Conservation (phyloP, 345 rosid species). For the Carallia pectinifolia region DNA sequence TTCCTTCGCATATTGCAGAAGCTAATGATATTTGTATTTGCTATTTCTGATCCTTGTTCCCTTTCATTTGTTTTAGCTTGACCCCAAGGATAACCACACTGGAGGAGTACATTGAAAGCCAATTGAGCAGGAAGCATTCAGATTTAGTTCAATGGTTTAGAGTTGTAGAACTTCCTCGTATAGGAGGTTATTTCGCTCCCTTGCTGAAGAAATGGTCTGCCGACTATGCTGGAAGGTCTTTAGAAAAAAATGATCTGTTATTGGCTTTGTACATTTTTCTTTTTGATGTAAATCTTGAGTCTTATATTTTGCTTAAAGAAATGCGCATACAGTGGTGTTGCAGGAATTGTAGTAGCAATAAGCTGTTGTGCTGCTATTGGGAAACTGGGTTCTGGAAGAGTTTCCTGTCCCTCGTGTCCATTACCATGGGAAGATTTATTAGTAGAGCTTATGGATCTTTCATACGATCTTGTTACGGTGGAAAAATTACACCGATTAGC, state of each 20-base stretch:
- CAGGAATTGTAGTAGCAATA: slow-evolving; percentile 60
- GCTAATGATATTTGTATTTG: not conserved
- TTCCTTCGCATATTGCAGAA: not conserved
- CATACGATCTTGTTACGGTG: slow-evolving; percentile 43
- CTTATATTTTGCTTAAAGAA: slow-evolving; percentile 24
- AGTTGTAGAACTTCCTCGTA: slow-evolving; percentile 52
- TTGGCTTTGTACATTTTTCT: slow-evolving; percentile 9
- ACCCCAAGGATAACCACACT: slow-evolving; percentile 37
- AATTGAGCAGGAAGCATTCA: slow-evolving; percentile 38
- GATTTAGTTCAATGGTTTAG: slow-evolving; percentile 60
- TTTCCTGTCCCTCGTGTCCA: slow-evolving; percentile 33
- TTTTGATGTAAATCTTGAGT: not conserved
- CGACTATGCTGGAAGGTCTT: slow-evolving; percentile 79
- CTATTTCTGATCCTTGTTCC: slow-evolving; percentile 13
- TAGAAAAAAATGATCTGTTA: slow-evolving; percentile 14
- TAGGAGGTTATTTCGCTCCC: slow-evolving; percentile 54
- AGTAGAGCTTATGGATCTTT: slow-evolving; percentile 56
- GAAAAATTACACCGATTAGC: slow-evolving; percentile 57
- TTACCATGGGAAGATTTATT: slow-evolving; percentile 36
- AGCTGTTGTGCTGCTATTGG: slow-evolving; percentile 61
- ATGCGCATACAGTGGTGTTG: slow-evolving; percentile 61
- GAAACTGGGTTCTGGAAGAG: slow-evolving; percentile 44
- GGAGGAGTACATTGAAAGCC: slow-evolving; percentile 45
- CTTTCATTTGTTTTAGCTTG: slow-evolving; percentile 39
- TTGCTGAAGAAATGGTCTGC: slow-evolving; percentile 65